These are phyloP conservation scores for Backusella westeae DNA, from an alignment of 192 early-diverging fungal species.

Conservation along the genomic window DNA sequence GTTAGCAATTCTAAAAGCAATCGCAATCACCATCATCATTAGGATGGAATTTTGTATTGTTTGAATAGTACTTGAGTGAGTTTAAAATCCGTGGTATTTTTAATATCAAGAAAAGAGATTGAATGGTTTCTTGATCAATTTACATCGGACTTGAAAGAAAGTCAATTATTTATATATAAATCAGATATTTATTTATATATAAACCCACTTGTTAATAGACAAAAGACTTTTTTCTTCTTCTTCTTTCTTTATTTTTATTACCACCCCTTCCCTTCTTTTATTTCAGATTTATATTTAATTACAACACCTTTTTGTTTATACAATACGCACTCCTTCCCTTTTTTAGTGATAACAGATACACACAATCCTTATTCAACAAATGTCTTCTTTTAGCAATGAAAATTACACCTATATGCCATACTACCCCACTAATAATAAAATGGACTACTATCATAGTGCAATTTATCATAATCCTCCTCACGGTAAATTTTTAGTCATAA, in stretches of 20 bases:
- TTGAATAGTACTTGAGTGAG: neutral
- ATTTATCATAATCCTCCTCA: neutral
- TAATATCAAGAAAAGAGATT: neutral
- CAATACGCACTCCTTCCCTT: neutral
- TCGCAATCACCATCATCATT: neutral
- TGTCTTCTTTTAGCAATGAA: neutral
- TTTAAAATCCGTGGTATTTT: neutral
- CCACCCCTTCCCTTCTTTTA: neutral
- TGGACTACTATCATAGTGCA: neutral
- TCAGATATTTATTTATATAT: neutral
- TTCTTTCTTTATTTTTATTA: neutral
- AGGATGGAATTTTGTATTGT: neutral
- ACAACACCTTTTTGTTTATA: neutral
- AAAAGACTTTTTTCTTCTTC: neutral
- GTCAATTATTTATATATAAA: neutral
- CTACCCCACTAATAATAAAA: neutral
- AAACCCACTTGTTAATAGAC: neutral
- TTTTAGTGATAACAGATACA: neutral
- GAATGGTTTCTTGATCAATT: conserved; percentile 7
- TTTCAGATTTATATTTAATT: neutral
- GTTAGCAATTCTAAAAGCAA: no score
- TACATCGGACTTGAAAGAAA: conserved; percentile 4
- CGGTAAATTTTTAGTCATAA: neutral
- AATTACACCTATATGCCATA: neutral
- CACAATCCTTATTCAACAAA: neutral